Conservation (phyloP, 1,284 basidiomycete species). For the Tilletiaria anomala region DNA sequence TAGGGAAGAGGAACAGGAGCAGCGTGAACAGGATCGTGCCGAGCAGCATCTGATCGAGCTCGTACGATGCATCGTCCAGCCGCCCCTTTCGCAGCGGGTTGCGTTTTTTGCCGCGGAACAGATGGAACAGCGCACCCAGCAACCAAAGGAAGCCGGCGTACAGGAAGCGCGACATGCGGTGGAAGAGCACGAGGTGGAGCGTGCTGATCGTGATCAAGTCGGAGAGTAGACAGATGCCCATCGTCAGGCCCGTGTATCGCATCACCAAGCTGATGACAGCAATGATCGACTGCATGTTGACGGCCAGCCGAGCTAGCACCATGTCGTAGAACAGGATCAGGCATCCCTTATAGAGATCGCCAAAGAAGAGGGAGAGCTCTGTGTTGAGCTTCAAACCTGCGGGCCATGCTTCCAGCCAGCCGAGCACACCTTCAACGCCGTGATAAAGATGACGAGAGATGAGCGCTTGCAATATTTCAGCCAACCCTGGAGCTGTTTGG, state of each 20-base stretch:
- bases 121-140: conserved; percentile 64
- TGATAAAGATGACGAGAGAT: not conserved
- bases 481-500: conserved; percentile 3
- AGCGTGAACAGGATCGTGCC: conserved; percentile 91
- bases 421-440: conserved; percentile 40
- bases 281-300: conserved; percentile 42
- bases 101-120: conserved; percentile 64
- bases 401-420: conserved; percentile 89
- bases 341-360: conserved; percentile 54
- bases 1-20: conserved; percentile 76
- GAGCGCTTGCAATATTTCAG: not conserved
- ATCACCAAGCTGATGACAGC: conserved; percentile 49
- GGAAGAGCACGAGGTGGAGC: conserved; percentile 59
- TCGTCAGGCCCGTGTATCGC: conserved; percentile 52
- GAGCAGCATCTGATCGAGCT: conserved; percentile 81
- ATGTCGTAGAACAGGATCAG: too few relatives aligned
- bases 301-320: not conserved
- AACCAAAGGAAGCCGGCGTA: conserved; percentile 54
- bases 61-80: conserved; percentile 76
- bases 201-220: conserved; percentile 58
- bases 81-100: conserved; percentile 54
- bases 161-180: conserved; percentile 52
- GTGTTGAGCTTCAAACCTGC: conserved; percentile 91
- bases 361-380: conserved; percentile 70
- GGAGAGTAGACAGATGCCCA: conserved; percentile 54